Base-by-base conservation (phyloP, 73 alveolate species). In the Paramecium bursaria region DNA sequence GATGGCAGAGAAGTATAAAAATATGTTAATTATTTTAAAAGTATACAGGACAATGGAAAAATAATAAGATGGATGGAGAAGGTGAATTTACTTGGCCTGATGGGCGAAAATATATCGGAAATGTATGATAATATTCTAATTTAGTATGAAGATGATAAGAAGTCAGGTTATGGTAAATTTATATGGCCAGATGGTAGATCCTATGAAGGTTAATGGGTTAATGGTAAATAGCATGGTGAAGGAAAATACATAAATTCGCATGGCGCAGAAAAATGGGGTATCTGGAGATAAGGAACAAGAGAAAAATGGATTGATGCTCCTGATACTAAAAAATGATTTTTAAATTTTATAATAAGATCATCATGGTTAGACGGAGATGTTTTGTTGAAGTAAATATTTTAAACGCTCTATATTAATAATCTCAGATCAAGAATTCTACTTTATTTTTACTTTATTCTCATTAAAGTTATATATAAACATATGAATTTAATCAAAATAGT, bases 21-120 rank as follows among this genome's bases (percentile, higher is more conserved):
- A n/a, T n/a, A n/a, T n/a, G n/a, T n/a, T n/a, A n/a, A n/a, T n/a
- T n/a, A n/a, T n/a, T n/a, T n/a, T n/a, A n/a, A n/a, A 86, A 89
- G 46, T 74, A 90, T 73, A 49, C 27, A n/a, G 91, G 91, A 14
- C 50, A 85, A 30, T 85, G 91, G 91, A 53, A 52, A 19, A 74
- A 85, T 50, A 74, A 85, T 42, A 48, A 52, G 47, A 85, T 85
- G 91, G 87, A 85, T 21, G 91, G 91, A 0, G 39, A 33, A 53
- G 96, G 96, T 6, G 87, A 50, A 42, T 89, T 75, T 76, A 14
- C 44, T 4, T 91, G 94, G 94, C 75, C 85, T 4, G 95, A 91
- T 90, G 96, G 96, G 15, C 74, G 89, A 19, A 50, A 48, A n/a
- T 90, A 90, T 86, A 75, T 49, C 19, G 94, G 96, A 3, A 74